These are phyloP conservation scores for Talaromyces funiculosus DNA, from an alignment of 2,329 filamentous ascomycete genomes.

Conservation along the genomic window DNA sequence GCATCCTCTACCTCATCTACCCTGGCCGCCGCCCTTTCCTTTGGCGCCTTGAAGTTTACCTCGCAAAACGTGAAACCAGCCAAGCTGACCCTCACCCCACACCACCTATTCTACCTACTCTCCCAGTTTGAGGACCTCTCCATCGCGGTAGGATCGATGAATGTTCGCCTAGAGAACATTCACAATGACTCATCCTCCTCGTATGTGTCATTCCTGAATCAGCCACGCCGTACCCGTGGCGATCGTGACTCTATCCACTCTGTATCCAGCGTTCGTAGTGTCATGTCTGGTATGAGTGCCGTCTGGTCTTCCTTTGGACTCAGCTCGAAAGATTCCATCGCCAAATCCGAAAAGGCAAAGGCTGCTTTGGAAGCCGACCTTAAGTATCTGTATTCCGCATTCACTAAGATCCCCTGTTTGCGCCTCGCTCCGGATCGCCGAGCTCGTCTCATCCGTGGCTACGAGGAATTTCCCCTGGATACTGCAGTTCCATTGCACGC, in stretches of 20 bases:
- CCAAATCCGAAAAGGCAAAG: conserved; percentile 85
- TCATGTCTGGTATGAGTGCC: conserved; percentile 94
- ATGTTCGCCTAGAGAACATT: conserved; percentile 88
- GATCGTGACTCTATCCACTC: conserved; percentile 91
- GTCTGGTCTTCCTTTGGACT: conserved; percentile 87
- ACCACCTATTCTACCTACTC: conserved; percentile 93
- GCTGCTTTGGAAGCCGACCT: conserved; percentile 77
- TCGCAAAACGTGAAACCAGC: conserved; percentile 82
- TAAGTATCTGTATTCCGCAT: conserved; percentile 95
- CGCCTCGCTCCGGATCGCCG: conserved; percentile 88
- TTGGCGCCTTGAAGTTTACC: conserved; percentile 77
- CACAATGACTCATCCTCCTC: conserved; percentile 79
- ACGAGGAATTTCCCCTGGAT: conserved; percentile 97
- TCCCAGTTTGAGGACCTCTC: conserved; percentile 90
- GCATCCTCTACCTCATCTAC: conserved; percentile 64
- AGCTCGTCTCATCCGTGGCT: conserved; percentile 81
- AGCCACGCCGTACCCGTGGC: conserved; percentile 70
- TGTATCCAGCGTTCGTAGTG: conserved; percentile 91
- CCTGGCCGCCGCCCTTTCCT: conserved; percentile 77
- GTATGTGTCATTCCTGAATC: conserved; percentile 91
- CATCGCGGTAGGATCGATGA: conserved; percentile 92
- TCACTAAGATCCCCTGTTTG: conserved; percentile 94
- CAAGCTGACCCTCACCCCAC: conserved; percentile 86
- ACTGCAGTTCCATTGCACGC: conserved; percentile 92
- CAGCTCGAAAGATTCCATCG: conserved; percentile 69